Percentiles rank a stretch among this genome's conserved stretches.
Evolutionary conservation across 257 asterid species (phyloP).

Genomic region (Solanum microdontum): DNA sequence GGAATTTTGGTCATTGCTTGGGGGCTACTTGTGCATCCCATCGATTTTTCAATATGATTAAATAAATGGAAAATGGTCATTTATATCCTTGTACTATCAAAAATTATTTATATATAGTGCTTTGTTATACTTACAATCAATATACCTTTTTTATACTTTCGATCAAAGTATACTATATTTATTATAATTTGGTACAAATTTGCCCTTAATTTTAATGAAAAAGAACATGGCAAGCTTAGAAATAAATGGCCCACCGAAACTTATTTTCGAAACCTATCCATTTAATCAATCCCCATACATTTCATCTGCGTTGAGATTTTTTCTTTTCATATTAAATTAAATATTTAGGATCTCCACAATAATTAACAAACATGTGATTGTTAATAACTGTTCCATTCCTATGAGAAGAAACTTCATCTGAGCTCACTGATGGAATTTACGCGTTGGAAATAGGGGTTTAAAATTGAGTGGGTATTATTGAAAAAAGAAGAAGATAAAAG

Average conservation of each 20-base stretch:
- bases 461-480: neutral
- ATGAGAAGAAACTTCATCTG: neutral
- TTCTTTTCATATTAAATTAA: neutral
- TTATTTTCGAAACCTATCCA: neutral
- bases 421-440: neutral
- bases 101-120: too few species aligned
- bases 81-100: neutral
- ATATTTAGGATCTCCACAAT: neutral
- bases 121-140: neutral
- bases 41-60: too few species aligned
- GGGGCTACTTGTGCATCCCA: neutral
- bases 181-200: too few species aligned
- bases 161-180: too few species aligned
- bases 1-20: neutral
- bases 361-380: neutral
- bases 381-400: too few species aligned
- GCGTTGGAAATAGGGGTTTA: too few species aligned
- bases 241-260: neutral
- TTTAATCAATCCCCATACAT: neutral
- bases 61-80: too few species aligned
- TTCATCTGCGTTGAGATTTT: neutral
- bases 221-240: neutral
- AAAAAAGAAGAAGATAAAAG: neutral
- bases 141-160: too few species aligned
- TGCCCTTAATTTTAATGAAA: neutral